Conservation (phyloP, 176 grass and related monocot genomes). For the Carex myosuroides region DNA sequence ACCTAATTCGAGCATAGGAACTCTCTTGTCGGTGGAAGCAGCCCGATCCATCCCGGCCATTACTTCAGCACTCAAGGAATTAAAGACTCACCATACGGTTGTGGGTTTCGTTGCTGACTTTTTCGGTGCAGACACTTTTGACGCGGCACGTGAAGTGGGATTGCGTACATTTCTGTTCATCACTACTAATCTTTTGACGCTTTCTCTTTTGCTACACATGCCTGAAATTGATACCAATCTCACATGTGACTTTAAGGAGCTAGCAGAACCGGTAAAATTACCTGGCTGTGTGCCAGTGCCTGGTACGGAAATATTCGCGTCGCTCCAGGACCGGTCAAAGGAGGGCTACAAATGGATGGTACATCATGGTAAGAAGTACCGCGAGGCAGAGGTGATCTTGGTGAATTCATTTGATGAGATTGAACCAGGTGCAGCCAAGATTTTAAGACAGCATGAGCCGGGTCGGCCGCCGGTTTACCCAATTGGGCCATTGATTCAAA, state of each 20-base stretch:
- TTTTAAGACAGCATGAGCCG: background rate
- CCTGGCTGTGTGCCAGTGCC: constrained; percentile 64
- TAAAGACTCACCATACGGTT: constrained; percentile 10
- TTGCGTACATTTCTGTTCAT: constrained; percentile 48
- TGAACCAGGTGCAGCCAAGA: constrained; percentile 30
- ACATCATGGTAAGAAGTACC: constrained; percentile 17
- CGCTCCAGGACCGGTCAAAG: constrained; percentile 41
- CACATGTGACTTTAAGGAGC: constrained; percentile 37
- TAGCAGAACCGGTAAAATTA: constrained; percentile 33
- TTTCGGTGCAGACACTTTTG: constrained; percentile 16
- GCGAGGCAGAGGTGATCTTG: constrained; percentile 30
- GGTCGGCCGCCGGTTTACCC: background rate
- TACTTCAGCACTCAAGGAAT: background rate
- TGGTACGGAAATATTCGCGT: constrained; percentile 27
- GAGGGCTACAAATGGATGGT: constrained; percentile 34
- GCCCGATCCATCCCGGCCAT: background rate
- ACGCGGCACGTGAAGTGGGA: constrained; percentile 25
- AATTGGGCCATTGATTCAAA: constrained; percentile 38
- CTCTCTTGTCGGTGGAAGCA: constrained; percentile 12
- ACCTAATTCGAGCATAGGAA: constrained; percentile 5
- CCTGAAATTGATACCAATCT: constrained; percentile 39
- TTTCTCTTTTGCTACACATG: constrained; percentile 57
- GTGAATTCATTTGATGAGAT: constrained; percentile 55
- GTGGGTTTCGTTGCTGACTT: constrained; percentile 51
- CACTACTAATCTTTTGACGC: constrained; percentile 28